Evolutionary conservation across 441 rosid genomes (phyloP).

Genomic region (Theobroma grandiflorum): DNA sequence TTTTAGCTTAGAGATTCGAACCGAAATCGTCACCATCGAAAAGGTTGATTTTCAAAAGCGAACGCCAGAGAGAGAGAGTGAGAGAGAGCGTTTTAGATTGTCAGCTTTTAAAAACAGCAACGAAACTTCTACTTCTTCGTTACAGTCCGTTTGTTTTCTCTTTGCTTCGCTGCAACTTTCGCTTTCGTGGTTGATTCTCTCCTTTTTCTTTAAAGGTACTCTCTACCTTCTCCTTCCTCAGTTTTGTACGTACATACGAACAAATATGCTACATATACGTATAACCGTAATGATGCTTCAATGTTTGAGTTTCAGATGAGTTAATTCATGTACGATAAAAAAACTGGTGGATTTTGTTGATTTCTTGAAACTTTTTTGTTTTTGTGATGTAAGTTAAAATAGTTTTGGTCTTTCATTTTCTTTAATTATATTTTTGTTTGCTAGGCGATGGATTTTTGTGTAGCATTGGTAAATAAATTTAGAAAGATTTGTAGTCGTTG

Average conservation of each 20-base stretch:
- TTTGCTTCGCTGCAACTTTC: slow-evolving; percentile 27
- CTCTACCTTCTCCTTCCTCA: not conserved
- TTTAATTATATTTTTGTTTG: slow-evolving; percentile 3
- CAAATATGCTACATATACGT: not conserved
- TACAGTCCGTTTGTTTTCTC: not conserved
- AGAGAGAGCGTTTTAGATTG: not conserved
- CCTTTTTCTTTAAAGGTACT: slow-evolving; percentile 25
- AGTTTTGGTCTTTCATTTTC: slow-evolving; percentile 22
- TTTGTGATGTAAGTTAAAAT: slow-evolving; percentile 25
- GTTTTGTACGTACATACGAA: not conserved
- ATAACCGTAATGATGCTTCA: not conserved
- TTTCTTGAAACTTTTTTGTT: not conserved
- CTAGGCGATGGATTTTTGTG: slow-evolving; percentile 16
- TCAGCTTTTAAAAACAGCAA: not conserved
- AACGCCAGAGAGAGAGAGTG: not conserved
- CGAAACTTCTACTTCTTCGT: slow-evolving; percentile 4
- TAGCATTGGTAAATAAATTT: not conserved
- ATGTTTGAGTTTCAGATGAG: slow-evolving; percentile 8
- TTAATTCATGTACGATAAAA: not conserved
- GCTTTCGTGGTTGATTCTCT: slow-evolving; percentile 13
- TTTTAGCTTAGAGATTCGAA: slow-evolving; percentile 39
- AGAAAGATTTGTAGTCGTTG: slow-evolving; percentile 5
- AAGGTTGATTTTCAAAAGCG: slow-evolving; percentile 31
- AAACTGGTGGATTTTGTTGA: slow-evolving; percentile 9
- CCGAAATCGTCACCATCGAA: slow-evolving; percentile 39